Evolutionary conservation across 176 grass and related monocot genomes (phyloP), one percentile per base, ranked within the genome.

Genomic region (Juncus inflexus): DNA sequence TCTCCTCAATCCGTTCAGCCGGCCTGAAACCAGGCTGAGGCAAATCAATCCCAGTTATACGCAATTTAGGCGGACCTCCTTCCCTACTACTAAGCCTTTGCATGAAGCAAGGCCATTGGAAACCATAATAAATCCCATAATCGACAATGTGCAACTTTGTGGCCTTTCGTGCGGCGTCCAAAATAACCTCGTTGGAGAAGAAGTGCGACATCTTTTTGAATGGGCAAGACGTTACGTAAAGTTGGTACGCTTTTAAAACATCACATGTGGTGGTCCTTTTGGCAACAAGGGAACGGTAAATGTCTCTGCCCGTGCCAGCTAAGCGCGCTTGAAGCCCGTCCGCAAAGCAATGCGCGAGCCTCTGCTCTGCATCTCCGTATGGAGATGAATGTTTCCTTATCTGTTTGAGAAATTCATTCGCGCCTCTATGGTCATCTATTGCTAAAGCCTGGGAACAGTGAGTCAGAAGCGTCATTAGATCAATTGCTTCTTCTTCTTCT

Each of bases 101-200:
- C 42, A 86, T 86, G 7, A 86, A 62, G 12, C 35, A 56, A 19
- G 78, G 83, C 83, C 83, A 86, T 19, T 74, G 83, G 58, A 86
- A 86, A 15, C 83, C 78, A 39, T 63, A 81, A 61, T 28, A 50
- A 58, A 86, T 74, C 13, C 83, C 83, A 0, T 77, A 76, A 59
- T 86, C 67, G 40, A 81, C 12, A 9, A 86, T 86, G 41, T 86
- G 83, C 12, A 81, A 59, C 62, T 47, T 77, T 9, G 73, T 49
- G 37, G 74, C 40, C 28, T 80, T 72, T 9, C 73, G 62, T 14
- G 67, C 40, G 9, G 41, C 40, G 42, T 77, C 60, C 47, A 75
- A 38, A 60, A 86, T 81, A 6, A 69, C 63, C 35, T 81, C 14
- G 51, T 69, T 86, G 11, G 74, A 43, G 5, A 78, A 69, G 62